Evolutionary conservation across 2,329 filamentous ascomycete species (phyloP), one percentile per base, ranked within the genome.

Genomic region (Bimuria novae-zelandiae): DNA sequence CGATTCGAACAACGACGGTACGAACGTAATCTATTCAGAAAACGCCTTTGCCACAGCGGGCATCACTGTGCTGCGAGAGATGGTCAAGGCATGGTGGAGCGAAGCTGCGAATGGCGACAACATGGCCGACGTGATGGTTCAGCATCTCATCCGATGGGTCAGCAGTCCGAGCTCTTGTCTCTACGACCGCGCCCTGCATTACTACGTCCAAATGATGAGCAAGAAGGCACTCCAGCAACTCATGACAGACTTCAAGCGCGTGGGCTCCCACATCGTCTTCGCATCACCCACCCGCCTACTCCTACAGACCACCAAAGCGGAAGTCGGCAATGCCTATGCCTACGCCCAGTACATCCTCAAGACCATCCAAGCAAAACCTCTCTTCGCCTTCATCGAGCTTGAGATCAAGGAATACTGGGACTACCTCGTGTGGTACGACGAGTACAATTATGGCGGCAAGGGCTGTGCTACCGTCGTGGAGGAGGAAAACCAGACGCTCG

Each of bases 401-500:
- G 90, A 97, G 64, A 94, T 99, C 74, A 96, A 93, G 62, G 94
- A 99, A 71, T 99, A 97, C 75, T 99, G 94, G 94, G 94, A 99
- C 73, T 97, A 97, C 67, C 85, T 99, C 0, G 87, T 97, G 3
- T 99, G 94, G 94, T 97, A 97, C 63, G 94, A 99, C 64, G 91
- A 97, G 75, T 97, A 93, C 80, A 99, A 99, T 78, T 97, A 97
- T 67, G 95, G 94, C 50, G 94, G 94, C 55, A 95, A 95, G 68
- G 94, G 90, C 3, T 96, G 91, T 61, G 85, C 88, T 44, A 85
- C 94, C 65, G 89, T 97, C 3, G 81, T 89, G 7, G 86, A 87
- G 62, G 80, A 80, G 8, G 90, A 93, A 63, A 85, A 89, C 39
- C 92, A 97, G 70, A 82, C 84, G 3, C 82, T 97, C 12, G 89